Percentiles rank a stretch among this genome's conserved stretches.
Conservation (phyloP, 495 filamentous ascomycete genomes). For the Neurospora sp. region DNA sequence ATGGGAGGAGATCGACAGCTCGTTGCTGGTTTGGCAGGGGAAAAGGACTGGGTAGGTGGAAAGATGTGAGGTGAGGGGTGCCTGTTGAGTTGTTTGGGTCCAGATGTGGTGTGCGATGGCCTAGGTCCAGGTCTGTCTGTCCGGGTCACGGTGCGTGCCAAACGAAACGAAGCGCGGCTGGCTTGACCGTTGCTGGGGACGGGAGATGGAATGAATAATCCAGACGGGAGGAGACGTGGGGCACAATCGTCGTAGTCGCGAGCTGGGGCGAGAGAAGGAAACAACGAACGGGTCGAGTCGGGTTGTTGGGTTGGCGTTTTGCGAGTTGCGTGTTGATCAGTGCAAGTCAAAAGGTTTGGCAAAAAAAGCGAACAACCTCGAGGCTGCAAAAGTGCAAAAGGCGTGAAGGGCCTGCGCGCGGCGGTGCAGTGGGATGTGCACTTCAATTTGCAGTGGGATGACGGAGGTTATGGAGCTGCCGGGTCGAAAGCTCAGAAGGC, state of each 20-base stretch:
- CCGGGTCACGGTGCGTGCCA: not conserved
- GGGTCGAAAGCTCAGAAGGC: conserved; percentile 28
- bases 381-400: not conserved
- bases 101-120: not conserved
- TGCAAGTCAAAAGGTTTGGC: not conserved
- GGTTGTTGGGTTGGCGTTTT: not conserved
- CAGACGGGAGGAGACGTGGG: not conserved
- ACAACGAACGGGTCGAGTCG: not conserved
- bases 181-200: not conserved
- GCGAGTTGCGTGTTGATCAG: not conserved
- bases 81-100: not conserved
- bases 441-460: conserved; percentile 12
- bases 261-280: not conserved
- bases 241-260: not conserved
- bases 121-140: not conserved
- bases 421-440: not conserved
- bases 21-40: not conserved
- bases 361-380: not conserved
- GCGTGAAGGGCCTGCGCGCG: not conserved
- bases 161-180: not conserved
- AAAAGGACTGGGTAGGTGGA: not conserved
- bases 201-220: not conserved
- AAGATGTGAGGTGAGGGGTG: not conserved
- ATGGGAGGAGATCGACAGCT: not conserved
- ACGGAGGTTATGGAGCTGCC: conserved; percentile 19